phyloP scores from a whole-genome alignment of 768 basidiomycete genomes.

The Saitozyma podzolica region DNA sequence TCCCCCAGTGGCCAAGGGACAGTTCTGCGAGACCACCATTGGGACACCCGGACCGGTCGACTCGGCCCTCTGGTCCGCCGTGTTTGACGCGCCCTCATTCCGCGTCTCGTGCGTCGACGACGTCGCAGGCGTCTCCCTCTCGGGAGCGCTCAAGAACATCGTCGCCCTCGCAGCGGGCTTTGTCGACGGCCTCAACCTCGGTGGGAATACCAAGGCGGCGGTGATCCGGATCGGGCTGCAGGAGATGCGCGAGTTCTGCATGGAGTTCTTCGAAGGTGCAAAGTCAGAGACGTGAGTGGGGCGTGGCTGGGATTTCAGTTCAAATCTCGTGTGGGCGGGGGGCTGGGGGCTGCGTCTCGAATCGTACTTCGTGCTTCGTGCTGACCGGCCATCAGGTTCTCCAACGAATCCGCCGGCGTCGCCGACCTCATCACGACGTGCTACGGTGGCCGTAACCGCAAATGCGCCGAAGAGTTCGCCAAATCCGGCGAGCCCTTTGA shows the following conservation, averaged over 20 bases:
- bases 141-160: constrained; percentile 57
- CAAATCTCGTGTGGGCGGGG: too few species aligned
- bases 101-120: constrained; percentile 55
- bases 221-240: constrained; percentile 57
- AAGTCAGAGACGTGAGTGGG: constrained; percentile 47
- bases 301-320: too few species aligned
- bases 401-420: constrained; percentile 53
- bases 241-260: constrained; percentile 56
- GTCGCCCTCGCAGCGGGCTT: constrained; percentile 58
- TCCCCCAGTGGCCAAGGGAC: constrained; percentile 52
- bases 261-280: constrained; percentile 55
- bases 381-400: constrained; percentile 27
- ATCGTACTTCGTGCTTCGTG: constrained; percentile 44
- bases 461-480: constrained; percentile 56
- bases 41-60: constrained; percentile 53
- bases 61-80: constrained; percentile 52
- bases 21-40: constrained; percentile 58
- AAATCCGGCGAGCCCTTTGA: constrained; percentile 54
- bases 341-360: too few species aligned
- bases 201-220: constrained; percentile 56
- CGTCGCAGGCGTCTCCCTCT: constrained; percentile 56
- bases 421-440: constrained; percentile 57
- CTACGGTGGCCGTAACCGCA: constrained; percentile 51
- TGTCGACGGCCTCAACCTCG: constrained; percentile 55
- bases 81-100: constrained; percentile 56